phyloP scores from a whole-genome alignment of 73 alveolate genomes.

The Halteria grandinella region DNA sequence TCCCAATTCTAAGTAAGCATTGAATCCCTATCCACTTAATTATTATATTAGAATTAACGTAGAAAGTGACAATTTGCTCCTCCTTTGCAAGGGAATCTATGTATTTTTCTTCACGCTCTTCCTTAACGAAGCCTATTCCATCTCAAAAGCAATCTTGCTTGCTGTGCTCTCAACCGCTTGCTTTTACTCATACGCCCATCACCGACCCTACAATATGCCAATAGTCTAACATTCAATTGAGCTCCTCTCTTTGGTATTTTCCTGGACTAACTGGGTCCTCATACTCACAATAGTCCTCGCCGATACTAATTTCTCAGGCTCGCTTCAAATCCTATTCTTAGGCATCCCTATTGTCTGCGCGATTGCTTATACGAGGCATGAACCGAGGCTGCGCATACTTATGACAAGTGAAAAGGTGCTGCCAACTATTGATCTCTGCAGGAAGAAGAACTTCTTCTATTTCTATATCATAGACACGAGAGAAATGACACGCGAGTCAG shows the following conservation, averaged over 20 bases:
- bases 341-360: constrained; percentile 81
- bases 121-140: neutral
- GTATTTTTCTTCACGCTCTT: constrained; percentile 37
- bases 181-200: constrained; percentile 12
- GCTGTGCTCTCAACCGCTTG: constrained; percentile 17
- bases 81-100: constrained; percentile 35
- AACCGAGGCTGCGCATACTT: constrained; percentile 77
- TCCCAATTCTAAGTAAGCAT: constrained; percentile 43
- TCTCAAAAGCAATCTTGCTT: constrained; percentile 25
- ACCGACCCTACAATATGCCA: constrained; percentile 20
- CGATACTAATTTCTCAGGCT: constrained; percentile 82
- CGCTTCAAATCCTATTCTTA: constrained; percentile 78
- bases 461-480: constrained; percentile 76
- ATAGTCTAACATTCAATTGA: neutral
- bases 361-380: constrained; percentile 77
- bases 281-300: constrained; percentile 74
- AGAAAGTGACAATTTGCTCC: neutral
- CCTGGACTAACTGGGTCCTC: constrained; percentile 70
- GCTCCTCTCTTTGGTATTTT: constrained; percentile 43
- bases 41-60: constrained; percentile 8
- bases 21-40: too few relatives aligned
- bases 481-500: constrained; percentile 80
- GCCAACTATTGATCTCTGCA: constrained; percentile 78
- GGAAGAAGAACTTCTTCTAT: constrained; percentile 81
- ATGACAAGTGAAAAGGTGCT: constrained; percentile 73